Conservation (phyloP, 2,329 filamentous ascomycete genomes). For the Calonectria crousiana region DNA sequence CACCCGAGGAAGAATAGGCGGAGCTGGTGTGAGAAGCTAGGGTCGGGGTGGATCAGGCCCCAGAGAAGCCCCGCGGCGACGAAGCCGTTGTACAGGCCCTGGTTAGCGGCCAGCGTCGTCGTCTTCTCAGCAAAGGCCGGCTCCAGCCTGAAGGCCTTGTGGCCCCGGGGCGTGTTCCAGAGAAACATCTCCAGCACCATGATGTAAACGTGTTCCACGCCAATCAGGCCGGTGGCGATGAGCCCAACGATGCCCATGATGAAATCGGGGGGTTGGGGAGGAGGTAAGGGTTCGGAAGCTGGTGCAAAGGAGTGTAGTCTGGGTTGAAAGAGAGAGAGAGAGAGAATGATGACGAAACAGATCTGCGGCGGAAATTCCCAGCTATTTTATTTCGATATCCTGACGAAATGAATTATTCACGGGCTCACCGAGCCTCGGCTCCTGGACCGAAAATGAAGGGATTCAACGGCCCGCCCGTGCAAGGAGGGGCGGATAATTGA, state of each 20-base stretch:
- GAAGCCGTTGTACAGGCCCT: constrained; percentile 67
- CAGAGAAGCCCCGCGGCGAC: constrained; percentile 62
- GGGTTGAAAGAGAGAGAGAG: not conserved
- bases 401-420: not conserved
- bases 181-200: constrained; percentile 62
- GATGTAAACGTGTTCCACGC: constrained; percentile 61
- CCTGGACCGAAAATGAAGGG: not conserved
- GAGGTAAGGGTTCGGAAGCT: too few relatives aligned
- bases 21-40: constrained; percentile 57
- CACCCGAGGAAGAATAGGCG: constrained; percentile 62
- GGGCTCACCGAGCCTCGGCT: constrained; percentile 1
- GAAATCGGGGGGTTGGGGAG: not conserved
- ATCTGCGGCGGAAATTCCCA: not conserved
- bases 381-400: not conserved
- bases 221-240: constrained; percentile 53
- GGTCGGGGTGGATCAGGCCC: constrained; percentile 59
- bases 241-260: constrained; percentile 51
- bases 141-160: constrained; percentile 57
- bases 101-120: constrained; percentile 60
- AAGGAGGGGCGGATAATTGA: constrained; percentile 29
- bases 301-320: not conserved
- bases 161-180: constrained; percentile 61
- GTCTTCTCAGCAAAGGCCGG: constrained; percentile 61
- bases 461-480: not conserved
- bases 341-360: not conserved